phyloP scores from a whole-genome alignment of 2,329 filamentous ascomycete species.

The Cladosporium colombiae region DNA sequence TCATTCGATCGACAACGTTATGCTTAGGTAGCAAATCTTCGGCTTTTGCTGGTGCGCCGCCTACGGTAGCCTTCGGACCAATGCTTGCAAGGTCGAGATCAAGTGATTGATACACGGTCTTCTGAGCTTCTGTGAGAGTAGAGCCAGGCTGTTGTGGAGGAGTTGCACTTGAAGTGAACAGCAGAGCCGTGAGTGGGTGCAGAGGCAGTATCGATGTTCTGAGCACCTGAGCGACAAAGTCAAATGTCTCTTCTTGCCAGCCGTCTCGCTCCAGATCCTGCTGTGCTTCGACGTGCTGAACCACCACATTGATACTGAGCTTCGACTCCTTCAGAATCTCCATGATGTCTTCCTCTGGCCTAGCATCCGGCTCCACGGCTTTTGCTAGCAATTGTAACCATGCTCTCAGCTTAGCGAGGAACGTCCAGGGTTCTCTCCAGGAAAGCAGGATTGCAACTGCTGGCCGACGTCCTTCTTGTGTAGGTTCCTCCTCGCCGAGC shows the following conservation, averaged over 20 bases:
- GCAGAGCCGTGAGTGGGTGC: constrained; percentile 57
- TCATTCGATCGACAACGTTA: constrained; percentile 59
- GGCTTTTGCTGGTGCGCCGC: constrained; percentile 58
- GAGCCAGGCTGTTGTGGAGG: constrained; percentile 39
- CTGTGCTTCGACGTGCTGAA: constrained; percentile 92
- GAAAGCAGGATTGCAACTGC: constrained; percentile 82
- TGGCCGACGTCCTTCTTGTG: constrained; percentile 24
- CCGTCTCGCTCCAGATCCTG: constrained; percentile 85
- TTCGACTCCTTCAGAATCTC: constrained; percentile 86
- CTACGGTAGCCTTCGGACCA: constrained; percentile 22
- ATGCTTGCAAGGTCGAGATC: constrained; percentile 47
- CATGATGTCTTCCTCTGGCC: constrained; percentile 63
- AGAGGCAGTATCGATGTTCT: constrained; percentile 81
- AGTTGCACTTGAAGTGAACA: constrained; percentile 41
- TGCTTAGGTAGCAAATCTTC: constrained; percentile 68
- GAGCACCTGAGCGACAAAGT: constrained; percentile 90
- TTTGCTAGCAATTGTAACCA: constrained; percentile 83
- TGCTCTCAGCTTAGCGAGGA: constrained; percentile 82
- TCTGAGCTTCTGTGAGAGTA: constrained; percentile 53
- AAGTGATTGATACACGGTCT: constrained; percentile 80
- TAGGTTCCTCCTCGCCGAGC: constrained; percentile 19
- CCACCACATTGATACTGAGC: constrained; percentile 89
- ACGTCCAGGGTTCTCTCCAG: constrained; percentile 91
- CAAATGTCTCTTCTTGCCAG: constrained; percentile 96
- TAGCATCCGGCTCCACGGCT: constrained; percentile 72